A percentile compares a stretch with the other conserved stretches of the same genome.
phyloP scores from a whole-genome alignment of 1,284 basidiomycete genomes.

The Leccinum fallax region DNA sequence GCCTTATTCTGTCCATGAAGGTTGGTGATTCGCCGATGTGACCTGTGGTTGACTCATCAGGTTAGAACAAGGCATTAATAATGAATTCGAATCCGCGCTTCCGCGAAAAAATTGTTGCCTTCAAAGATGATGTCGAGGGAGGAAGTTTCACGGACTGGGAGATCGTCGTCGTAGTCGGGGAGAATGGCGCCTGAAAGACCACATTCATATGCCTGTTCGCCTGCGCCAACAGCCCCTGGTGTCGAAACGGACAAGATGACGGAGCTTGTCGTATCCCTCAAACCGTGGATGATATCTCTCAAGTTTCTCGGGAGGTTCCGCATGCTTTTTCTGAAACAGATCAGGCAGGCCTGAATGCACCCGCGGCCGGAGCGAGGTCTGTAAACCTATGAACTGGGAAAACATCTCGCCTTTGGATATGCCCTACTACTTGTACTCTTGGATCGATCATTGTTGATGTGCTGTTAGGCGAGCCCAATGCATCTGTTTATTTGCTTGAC shows the following conservation, averaged over 20 bases:
- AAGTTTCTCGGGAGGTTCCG: conserved; percentile 94
- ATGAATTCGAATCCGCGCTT: conserved; percentile 95
- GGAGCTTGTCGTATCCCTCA: conserved; percentile 83
- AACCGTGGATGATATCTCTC: conserved; percentile 95
- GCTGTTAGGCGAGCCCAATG: conserved; percentile 71
- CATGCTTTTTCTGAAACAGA: conserved; percentile 90
- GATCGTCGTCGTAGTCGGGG: conserved; percentile 75
- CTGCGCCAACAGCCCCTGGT: conserved; percentile 58
- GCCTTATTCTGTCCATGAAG: background rate
- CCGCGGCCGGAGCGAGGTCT: conserved; percentile 92
- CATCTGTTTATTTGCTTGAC: conserved; percentile 85
- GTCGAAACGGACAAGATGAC: conserved; percentile 73
- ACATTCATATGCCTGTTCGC: conserved; percentile 93
- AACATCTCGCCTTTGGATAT: conserved; percentile 43
- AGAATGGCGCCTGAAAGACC: conserved; percentile 98
- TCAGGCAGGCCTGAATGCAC: conserved; percentile 94
- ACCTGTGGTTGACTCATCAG: conserved; percentile 1
- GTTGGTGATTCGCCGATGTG: background rate
- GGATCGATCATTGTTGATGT: conserved; percentile 4
- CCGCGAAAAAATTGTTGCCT: conserved; percentile 86
- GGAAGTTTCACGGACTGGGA: conserved; percentile 88
- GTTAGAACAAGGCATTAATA: conserved; percentile 76
- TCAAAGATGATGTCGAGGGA: conserved; percentile 77
- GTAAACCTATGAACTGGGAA: conserved; percentile 95
- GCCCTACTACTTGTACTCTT: conserved; percentile 14